These are phyloP conservation scores for Paecilomyces dactylethromorphus DNA, from an alignment of 2,329 filamentous ascomycete genomes.

Conservation along the genomic window DNA sequence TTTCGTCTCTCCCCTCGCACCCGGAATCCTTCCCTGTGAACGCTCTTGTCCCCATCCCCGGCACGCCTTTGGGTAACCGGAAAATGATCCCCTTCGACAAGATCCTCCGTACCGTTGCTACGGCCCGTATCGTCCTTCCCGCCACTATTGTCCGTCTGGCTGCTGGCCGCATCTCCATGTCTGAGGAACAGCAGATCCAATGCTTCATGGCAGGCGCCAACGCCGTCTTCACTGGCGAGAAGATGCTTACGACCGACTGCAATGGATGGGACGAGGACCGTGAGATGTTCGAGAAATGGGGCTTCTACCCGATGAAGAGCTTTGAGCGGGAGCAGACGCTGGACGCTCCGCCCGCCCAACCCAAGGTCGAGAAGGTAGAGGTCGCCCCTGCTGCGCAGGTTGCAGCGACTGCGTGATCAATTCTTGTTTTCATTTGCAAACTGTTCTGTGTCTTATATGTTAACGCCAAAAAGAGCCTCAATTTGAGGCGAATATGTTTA, in stretches of 20 bases:
- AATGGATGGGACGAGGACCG: slow-evolving; percentile 87
- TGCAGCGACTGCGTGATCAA: neutral
- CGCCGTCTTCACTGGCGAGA: slow-evolving; percentile 91
- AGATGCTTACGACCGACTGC: slow-evolving; percentile 89
- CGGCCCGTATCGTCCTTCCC: slow-evolving; percentile 76
- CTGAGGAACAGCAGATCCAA: slow-evolving; percentile 79
- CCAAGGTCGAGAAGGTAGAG: neutral
- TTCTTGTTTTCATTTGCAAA: neutral
- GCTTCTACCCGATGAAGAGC: slow-evolving; percentile 66
- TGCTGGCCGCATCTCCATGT: slow-evolving; percentile 75
- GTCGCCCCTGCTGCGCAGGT: neutral
- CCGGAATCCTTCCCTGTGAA: slow-evolving; percentile 91
- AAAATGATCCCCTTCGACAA: slow-evolving; percentile 69
- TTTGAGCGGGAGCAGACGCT: slow-evolving; percentile 35
- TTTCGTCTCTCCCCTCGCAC: slow-evolving; percentile 71
- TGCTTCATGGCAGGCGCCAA: slow-evolving; percentile 91
- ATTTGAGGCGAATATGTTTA: neutral
- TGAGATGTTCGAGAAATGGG: slow-evolving; percentile 77
- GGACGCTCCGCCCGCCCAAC: neutral
- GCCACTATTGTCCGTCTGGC: slow-evolving; percentile 80
- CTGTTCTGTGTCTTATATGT: neutral
- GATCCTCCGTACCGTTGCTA: slow-evolving; percentile 75
- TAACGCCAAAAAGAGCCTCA: neutral
- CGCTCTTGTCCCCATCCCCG: slow-evolving; percentile 82
- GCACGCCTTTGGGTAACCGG: slow-evolving; percentile 73